A percentile compares a stretch with the other conserved stretches of the same genome.
These are phyloP conservation scores for Posidonia australis DNA, from an alignment of 106 monocot species.

Conservation along the genomic window DNA sequence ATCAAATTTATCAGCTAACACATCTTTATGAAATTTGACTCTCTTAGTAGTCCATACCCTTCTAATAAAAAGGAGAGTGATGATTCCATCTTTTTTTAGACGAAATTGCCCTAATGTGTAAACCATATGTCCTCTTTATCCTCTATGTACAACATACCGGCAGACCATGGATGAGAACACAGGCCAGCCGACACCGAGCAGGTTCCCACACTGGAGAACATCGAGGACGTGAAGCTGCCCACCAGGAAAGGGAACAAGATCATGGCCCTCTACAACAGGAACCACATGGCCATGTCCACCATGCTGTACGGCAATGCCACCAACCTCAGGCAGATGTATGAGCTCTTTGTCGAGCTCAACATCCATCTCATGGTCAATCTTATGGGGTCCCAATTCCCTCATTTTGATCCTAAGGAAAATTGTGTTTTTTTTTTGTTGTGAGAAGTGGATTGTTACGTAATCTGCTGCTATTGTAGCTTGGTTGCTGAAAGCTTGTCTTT, in stretches of 20 bases:
- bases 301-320: conserved; percentile 71
- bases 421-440: neutral
- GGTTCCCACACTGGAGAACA: conserved; percentile 58
- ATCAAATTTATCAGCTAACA: too few relatives aligned
- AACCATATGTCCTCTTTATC: too few relatives aligned
- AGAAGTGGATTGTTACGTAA: neutral
- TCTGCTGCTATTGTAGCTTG: too few relatives aligned
- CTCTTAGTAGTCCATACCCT: too few relatives aligned
- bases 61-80: too few relatives aligned
- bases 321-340: conserved; percentile 70
- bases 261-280: conserved; percentile 47
- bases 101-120: too few relatives aligned
- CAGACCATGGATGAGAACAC: conserved; percentile 22
- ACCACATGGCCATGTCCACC: conserved; percentile 48
- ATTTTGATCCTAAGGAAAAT: neutral
- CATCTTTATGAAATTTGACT: too few relatives aligned
- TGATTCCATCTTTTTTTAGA: too few relatives aligned
- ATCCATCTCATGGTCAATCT: conserved; percentile 63
- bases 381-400: conserved; percentile 25
- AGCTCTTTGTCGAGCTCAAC: conserved; percentile 61
- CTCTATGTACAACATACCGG: too few relatives aligned
- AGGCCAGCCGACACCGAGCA: conserved; percentile 27
- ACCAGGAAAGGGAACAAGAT: conserved; percentile 44
- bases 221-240: conserved; percentile 41
- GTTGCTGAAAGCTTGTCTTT: neutral